A percentile compares a stretch with the other conserved stretches of the same genome.
These are phyloP conservation scores for Lachnum nothofagi DNA, from an alignment of 2,329 filamentous ascomycete species.

Conservation along the genomic window DNA sequence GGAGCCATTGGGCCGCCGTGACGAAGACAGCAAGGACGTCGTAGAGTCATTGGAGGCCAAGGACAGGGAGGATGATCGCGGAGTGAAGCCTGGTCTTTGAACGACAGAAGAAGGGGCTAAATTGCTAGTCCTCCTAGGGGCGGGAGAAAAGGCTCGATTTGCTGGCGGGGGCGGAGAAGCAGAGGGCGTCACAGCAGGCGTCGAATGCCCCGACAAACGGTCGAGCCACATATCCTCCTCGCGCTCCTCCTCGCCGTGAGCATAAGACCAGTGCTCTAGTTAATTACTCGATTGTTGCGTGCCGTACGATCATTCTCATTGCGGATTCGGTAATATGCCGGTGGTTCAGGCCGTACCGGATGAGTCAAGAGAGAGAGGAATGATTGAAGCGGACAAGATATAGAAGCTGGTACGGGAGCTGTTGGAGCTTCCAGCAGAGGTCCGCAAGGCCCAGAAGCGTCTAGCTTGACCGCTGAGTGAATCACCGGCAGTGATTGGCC, in stretches of 20 bases:
- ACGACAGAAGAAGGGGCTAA: constrained; percentile 65
- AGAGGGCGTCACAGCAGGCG: constrained; percentile 37
- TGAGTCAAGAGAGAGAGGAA: too few species aligned
- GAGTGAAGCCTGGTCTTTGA: constrained; percentile 61
- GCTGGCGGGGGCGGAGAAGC: constrained; percentile 55
- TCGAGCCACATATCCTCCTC: constrained; percentile 73
- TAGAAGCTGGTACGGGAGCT: too few species aligned
- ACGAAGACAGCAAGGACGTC: constrained; percentile 64
- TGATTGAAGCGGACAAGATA: too few species aligned
- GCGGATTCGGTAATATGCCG: too few species aligned
- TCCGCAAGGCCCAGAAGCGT: too few species aligned
- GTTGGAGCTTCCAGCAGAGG: too few species aligned
- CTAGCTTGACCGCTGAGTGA: too few species aligned
- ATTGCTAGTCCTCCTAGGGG: constrained; percentile 61
- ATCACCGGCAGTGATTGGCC: too few species aligned
- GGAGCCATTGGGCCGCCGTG: constrained; percentile 62
- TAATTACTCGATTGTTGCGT: background rate
- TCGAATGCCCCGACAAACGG: constrained; percentile 69
- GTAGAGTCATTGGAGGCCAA: constrained; percentile 73
- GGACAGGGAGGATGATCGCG: constrained; percentile 73
- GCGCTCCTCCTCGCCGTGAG: constrained; percentile 3
- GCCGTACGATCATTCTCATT: too few species aligned
- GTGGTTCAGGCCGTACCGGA: too few species aligned
- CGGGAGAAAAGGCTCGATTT: constrained; percentile 67
- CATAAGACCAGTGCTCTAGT: background rate